Percentiles rank a stretch among this genome's conserved stretches.
Conservation (phyloP, 169 alveolate genomes). For the Eimeria zaria region DNA sequence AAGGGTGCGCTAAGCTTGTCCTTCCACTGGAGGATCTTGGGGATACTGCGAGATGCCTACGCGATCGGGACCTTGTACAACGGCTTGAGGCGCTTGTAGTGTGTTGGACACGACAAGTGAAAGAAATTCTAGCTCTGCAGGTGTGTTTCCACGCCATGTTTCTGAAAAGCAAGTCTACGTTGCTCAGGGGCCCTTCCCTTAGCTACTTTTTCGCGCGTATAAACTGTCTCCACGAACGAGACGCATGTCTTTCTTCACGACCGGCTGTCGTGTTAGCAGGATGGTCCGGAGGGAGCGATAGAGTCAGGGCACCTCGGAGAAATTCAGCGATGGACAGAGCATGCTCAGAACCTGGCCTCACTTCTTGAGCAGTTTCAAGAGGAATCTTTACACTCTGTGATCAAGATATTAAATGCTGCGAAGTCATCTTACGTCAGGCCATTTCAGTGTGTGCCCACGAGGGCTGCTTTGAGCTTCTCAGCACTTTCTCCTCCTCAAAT, state of each 20-base stretch:
- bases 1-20: constrained; percentile 64
- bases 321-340: constrained; percentile 94
- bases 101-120: constrained; percentile 97
- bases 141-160: constrained; percentile 77
- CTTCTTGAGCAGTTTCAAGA: constrained; percentile 94
- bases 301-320: constrained; percentile 96
- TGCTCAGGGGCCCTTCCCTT: not conserved
- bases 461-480: not conserved
- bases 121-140: constrained; percentile 95
- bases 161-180: not conserved
- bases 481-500: not conserved
- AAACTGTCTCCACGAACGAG: not conserved
- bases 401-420: constrained; percentile 92
- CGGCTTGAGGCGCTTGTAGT: constrained; percentile 96
- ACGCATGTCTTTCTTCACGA: not conserved
- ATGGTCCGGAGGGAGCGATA: constrained; percentile 90
- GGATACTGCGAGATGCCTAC: constrained; percentile 93
- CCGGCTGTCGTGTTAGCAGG: not conserved
- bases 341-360: constrained; percentile 93
- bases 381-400: constrained; percentile 92
- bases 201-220: not conserved
- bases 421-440: constrained; percentile 93
- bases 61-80: constrained; percentile 96
- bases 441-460: constrained; percentile 87
- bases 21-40: constrained; percentile 96